Conservation (phyloP, 108 stramenopile species). For the Nitzschia putrida region DNA sequence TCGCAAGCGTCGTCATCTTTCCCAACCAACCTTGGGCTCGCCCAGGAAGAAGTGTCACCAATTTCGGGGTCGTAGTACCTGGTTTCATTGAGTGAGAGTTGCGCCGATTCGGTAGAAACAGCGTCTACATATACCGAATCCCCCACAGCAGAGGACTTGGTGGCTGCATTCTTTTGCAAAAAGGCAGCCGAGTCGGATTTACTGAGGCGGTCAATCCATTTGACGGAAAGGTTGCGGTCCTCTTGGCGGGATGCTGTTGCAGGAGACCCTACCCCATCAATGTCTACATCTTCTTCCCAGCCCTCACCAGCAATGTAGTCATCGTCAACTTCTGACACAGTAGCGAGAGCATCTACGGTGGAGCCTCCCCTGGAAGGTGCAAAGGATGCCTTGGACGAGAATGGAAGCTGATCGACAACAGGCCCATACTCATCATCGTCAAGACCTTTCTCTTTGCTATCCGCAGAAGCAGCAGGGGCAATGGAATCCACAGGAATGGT, state of each 20-base stretch:
- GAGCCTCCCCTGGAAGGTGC: slow-evolving; percentile 53
- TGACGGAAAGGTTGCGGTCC: slow-evolving; percentile 25
- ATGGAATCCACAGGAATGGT: slow-evolving; percentile 19
- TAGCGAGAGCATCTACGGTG: slow-evolving; percentile 52
- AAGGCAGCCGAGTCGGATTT: not conserved
- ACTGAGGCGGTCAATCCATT: slow-evolving; percentile 28
- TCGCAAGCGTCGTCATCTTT: not conserved
- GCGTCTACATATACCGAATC: slow-evolving; percentile 21
- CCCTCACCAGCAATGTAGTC: slow-evolving; percentile 37
- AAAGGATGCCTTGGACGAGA: slow-evolving; percentile 27
- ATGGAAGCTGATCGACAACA: slow-evolving; percentile 53
- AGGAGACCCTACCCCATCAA: slow-evolving; percentile 12
- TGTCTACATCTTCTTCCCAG: slow-evolving; percentile 32
- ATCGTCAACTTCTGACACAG: slow-evolving; percentile 49
- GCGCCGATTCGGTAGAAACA: slow-evolving; percentile 8
- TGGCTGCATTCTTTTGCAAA: not conserved
- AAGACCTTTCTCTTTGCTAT: slow-evolving; percentile 18
- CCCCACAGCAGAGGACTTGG: not conserved
- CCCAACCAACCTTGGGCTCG: not conserved
- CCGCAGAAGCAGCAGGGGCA: slow-evolving; percentile 18
- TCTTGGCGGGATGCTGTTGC: slow-evolving; percentile 5
- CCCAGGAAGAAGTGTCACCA: slow-evolving; percentile 4
- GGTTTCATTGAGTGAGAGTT: slow-evolving; percentile 26
- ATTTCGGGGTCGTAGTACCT: slow-evolving; percentile 35
- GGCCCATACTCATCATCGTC: slow-evolving; percentile 53